Percentiles rank a stretch among this genome's conserved stretches.
Conservation (phyloP, 768 basidiomycete genomes). For the Calocybe indica region DNA sequence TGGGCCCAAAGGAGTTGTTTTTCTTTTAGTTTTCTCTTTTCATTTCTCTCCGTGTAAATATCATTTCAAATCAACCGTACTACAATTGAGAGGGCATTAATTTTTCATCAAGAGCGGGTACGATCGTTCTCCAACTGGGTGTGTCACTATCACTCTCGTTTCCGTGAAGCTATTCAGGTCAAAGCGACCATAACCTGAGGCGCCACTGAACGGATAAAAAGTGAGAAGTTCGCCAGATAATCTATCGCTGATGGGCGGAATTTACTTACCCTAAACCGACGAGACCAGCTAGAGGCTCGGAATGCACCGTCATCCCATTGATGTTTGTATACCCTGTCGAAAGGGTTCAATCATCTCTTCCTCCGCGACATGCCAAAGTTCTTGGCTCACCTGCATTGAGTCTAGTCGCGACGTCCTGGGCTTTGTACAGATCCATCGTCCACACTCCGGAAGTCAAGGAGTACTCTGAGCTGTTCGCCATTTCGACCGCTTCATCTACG, state of each 20-base stretch:
- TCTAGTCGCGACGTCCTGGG: slow-evolving; percentile 37
- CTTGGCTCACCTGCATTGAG: slow-evolving; percentile 38
- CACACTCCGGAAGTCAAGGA: slow-evolving; percentile 48
- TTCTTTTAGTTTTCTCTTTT: too few species aligned
- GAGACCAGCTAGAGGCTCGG: slow-evolving; percentile 30
- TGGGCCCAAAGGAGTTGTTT: too few species aligned
- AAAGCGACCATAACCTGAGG: slow-evolving; percentile 48
- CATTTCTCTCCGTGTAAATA: too few species aligned
- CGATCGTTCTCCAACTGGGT: slow-evolving; percentile 25
- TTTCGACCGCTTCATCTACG: slow-evolving; percentile 46
- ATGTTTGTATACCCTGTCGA: slow-evolving; percentile 43
- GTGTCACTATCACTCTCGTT: slow-evolving; percentile 33
- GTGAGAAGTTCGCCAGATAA: neutral
- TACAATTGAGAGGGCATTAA: too few species aligned
- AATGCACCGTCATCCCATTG: slow-evolving; percentile 48
- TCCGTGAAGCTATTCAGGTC: slow-evolving; percentile 47
- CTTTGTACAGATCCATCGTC: slow-evolving; percentile 38
- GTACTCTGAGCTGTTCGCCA: slow-evolving; percentile 50
- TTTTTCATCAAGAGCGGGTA: slow-evolving; percentile 10
- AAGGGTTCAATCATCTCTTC: neutral
- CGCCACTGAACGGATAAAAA: slow-evolving; percentile 21
- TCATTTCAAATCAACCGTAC: too few species aligned
- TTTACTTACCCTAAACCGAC: slow-evolving; percentile 40
- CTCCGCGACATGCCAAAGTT: neutral
- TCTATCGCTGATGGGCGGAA: neutral